A percentile compares a stretch with the other conserved stretches of the same genome.
phyloP scores from a whole-genome alignment of 306 rosid species.

The Pyrus communis region DNA sequence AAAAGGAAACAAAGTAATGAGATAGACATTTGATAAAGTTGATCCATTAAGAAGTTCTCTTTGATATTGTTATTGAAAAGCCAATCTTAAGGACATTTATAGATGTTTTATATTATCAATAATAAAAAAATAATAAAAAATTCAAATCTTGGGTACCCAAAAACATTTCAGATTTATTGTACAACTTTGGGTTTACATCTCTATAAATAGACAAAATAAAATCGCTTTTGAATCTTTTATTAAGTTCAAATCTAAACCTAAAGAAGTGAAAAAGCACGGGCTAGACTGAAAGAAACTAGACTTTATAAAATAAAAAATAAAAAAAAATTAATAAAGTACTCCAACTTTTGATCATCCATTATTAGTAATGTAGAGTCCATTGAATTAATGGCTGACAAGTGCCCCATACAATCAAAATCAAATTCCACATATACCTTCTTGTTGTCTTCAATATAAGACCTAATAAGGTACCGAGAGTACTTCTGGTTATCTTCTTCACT shows the following conservation, averaged over 20 bases:
- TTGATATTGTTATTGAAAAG: not conserved
- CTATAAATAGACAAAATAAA: not conserved
- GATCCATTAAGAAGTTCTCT: not conserved
- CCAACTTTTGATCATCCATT: not conserved
- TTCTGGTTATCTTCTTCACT: slow-evolving; percentile 56
- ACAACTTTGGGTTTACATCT: not conserved
- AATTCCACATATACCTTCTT: slow-evolving; percentile 41
- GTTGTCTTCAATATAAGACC: slow-evolving; percentile 83
- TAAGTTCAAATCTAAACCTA: not conserved
- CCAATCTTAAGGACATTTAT: not conserved
- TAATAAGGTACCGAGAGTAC: slow-evolving; percentile 59
- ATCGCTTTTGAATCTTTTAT: not conserved
- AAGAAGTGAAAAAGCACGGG: not conserved
- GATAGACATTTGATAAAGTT: not conserved
- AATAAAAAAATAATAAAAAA: not conserved
- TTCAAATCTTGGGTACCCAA: not conserved
- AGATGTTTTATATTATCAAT: not conserved
- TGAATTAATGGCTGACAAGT: not conserved
- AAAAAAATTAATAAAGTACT: not conserved
- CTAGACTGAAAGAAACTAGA: not conserved
- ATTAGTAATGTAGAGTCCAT: not conserved
- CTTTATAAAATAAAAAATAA: not conserved
- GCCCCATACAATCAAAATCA: not conserved
- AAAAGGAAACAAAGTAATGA: not conserved
- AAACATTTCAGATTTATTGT: not conserved